These are phyloP conservation scores for Biscogniauxia mediterranea DNA, from an alignment of 2,329 filamentous ascomycete genomes.

Conservation along the genomic window DNA sequence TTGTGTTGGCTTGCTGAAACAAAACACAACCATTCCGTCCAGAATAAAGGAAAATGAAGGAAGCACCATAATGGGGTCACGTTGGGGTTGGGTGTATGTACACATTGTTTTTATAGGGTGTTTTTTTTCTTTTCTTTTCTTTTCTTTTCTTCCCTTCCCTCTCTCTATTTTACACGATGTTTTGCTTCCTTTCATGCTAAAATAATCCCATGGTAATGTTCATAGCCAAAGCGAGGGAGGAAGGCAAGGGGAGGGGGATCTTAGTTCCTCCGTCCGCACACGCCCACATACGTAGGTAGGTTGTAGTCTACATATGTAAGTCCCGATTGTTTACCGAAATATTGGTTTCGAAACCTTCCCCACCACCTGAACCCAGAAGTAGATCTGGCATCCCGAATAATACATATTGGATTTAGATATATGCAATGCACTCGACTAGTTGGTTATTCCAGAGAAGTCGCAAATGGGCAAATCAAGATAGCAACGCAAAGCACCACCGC, in stretches of 20 bases:
- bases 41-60: neutral
- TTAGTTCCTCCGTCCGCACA: no score
- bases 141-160: no score
- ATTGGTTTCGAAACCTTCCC: neutral
- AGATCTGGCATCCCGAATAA: neutral
- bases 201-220: no score
- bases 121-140: no score
- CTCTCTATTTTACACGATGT: no score
- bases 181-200: no score
- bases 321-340: neutral
- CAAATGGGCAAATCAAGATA: neutral
- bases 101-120: no score
- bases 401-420: neutral
- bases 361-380: neutral
- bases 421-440: neutral
- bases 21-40: neutral
- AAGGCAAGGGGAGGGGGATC: no score
- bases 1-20: neutral
- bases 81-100: neutral
- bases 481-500: neutral
- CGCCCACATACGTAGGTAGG: neutral
- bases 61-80: neutral
- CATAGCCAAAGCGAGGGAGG: no score
- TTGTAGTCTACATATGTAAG: neutral
- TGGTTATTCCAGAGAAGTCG: no score